Evolutionary conservation across 2,329 filamentous ascomycete species (phyloP).

Genomic region (Trichoderma koningii): DNA sequence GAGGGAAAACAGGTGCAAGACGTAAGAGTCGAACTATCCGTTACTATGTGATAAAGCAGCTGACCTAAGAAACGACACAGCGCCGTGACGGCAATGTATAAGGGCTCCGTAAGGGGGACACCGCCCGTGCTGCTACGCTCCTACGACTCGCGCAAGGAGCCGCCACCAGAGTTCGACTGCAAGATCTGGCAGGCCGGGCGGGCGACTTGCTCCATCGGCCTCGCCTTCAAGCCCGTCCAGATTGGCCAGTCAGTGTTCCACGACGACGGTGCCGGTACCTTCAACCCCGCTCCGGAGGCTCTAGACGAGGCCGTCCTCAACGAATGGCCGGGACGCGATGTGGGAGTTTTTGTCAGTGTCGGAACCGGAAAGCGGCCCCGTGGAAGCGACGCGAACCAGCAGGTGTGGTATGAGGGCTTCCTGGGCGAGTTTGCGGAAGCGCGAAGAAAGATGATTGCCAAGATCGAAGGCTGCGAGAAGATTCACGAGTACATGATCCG

Average conservation of each 20-base stretch:
- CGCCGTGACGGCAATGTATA: constrained; percentile 87
- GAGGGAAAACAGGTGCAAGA: constrained; percentile 83
- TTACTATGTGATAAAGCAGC: not conserved
- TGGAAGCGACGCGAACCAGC: constrained; percentile 65
- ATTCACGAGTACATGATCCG: constrained; percentile 85
- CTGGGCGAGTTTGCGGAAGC: constrained; percentile 92
- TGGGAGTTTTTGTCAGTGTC: constrained; percentile 89
- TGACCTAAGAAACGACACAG: constrained; percentile 48
- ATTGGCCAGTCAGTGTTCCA: constrained; percentile 93
- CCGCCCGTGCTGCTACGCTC: constrained; percentile 78
- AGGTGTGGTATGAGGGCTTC: constrained; percentile 93
- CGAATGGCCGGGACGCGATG: constrained; percentile 91
- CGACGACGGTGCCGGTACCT: constrained; percentile 87
- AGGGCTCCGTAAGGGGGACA: constrained; percentile 70
- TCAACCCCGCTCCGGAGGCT: constrained; percentile 83
- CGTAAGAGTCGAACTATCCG: constrained; percentile 57
- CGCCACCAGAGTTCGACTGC: constrained; percentile 87
- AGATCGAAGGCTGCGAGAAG: constrained; percentile 93
- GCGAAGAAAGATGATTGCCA: constrained; percentile 76
- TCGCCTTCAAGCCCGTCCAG: constrained; percentile 94
- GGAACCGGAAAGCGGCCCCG: constrained; percentile 85
- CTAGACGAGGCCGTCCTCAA: constrained; percentile 90
- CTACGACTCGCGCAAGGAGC: constrained; percentile 92
- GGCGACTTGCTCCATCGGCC: constrained; percentile 85
- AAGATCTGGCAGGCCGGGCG: constrained; percentile 96